Percentiles rank a stretch among this genome's conserved stretches.
These are phyloP conservation scores for Cystobasidium pallidum DNA, from an alignment of 1,284 basidiomycete species.

Conservation along the genomic window DNA sequence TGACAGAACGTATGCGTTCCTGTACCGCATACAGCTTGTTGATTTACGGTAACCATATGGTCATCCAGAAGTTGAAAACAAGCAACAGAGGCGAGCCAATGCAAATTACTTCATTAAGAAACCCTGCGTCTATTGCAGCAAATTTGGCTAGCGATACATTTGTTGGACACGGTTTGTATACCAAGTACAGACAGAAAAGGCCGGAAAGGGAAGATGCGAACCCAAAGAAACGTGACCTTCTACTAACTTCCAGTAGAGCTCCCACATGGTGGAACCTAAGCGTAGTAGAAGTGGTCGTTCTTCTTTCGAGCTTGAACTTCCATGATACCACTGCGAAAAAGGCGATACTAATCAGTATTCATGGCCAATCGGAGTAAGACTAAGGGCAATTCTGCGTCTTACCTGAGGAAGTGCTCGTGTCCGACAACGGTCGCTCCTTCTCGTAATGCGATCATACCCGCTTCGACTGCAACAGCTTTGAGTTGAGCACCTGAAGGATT, in stretches of 20 bases:
- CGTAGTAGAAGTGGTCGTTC: constrained; percentile 86
- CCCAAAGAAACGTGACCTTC: no score
- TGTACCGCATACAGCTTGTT: no score
- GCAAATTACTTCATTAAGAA: no score
- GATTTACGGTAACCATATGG: no score
- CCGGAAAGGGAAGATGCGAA: neutral
- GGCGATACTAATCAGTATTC: no score
- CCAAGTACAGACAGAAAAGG: constrained; percentile 5
- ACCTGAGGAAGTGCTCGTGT: constrained; percentile 85
- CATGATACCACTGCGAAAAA: constrained; percentile 74
- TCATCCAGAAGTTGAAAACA: no score
- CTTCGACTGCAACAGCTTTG: constrained; percentile 94
- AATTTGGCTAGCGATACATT: constrained; percentile 15
- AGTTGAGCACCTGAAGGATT: constrained; percentile 57
- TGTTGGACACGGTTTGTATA: neutral
- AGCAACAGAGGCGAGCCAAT: no score
- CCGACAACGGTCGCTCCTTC: constrained; percentile 87
- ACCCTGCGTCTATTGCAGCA: constrained; percentile 16
- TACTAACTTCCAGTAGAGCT: no score
- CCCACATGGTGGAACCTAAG: constrained; percentile 60
- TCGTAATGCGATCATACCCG: constrained; percentile 95
- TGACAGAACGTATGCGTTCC: neutral
- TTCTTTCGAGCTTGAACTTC: constrained; percentile 92
- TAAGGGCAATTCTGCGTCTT: no score
- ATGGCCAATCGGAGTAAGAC: no score